phyloP scores from a whole-genome alignment of 106 monocot genomes.

The Hemerocallis citrina region DNA sequence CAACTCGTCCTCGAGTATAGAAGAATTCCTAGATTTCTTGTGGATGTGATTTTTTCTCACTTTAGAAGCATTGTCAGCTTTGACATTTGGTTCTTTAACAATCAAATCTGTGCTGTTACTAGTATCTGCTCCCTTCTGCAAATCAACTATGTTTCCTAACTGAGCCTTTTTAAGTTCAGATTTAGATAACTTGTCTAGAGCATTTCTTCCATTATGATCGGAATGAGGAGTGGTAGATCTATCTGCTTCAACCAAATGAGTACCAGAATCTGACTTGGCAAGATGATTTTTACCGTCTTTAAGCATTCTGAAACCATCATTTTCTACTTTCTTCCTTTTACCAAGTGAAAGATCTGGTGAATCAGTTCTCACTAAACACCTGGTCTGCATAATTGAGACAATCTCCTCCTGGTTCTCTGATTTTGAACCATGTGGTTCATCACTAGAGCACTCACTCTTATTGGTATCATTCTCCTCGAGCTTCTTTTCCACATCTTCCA shows the following conservation, averaged over 20 bases:
- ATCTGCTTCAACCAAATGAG: conserved; percentile 10
- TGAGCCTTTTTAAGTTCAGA: conserved; percentile 3
- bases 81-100: conserved; percentile 12
- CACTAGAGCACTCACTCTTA: conserved; percentile 1
- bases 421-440: conserved; percentile 14
- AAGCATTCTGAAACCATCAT: neutral
- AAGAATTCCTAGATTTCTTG: conserved; percentile 11
- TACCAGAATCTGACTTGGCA: conserved; percentile 4
- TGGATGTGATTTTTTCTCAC: conserved; percentile 12
- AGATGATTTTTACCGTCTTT: conserved; percentile 5
- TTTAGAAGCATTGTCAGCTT: conserved; percentile 10
- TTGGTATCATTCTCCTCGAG: conserved; percentile 8
- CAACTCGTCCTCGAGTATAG: conserved; percentile 3
- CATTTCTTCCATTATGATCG: neutral
- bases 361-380: neutral
- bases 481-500: conserved; percentile 13
- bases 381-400: neutral
- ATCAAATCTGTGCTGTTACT: too few species aligned
- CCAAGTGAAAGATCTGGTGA: conserved; percentile 12
- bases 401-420: conserved; percentile 13
- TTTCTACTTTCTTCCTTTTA: conserved; percentile 20
- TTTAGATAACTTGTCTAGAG: neutral
- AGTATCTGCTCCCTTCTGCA: too few species aligned
- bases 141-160: conserved; percentile 5
- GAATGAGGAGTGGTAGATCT: neutral